phyloP scores from a whole-genome alignment of 345 rosid genomes.

The Dimocarpus longan region DNA sequence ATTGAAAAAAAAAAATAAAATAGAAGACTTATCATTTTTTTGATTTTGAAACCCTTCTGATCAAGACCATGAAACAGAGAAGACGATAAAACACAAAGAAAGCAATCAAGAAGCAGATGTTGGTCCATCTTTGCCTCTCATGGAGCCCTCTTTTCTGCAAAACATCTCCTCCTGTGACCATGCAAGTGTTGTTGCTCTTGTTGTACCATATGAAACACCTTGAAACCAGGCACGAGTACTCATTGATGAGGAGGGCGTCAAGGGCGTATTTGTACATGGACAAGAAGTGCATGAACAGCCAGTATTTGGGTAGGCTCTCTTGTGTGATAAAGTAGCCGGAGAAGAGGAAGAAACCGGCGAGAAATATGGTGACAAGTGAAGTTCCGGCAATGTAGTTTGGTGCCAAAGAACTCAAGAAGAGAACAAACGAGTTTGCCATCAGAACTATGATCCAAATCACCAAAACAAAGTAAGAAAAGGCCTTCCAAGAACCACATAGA shows the following conservation, averaged over 20 bases:
- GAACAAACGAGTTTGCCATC: slow-evolving; percentile 93
- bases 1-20: too few relatives aligned
- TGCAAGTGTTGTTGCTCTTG: slow-evolving; percentile 45
- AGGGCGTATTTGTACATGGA: slow-evolving; percentile 95
- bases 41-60: slow-evolving; percentile 77
- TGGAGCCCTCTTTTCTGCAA: slow-evolving; percentile 66
- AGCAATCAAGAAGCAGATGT: slow-evolving; percentile 70
- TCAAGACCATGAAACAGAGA: slow-evolving; percentile 68
- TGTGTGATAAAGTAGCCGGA: slow-evolving; percentile 89
- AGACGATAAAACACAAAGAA: slow-evolving; percentile 84
- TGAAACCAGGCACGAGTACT: slow-evolving; percentile 72
- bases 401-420: slow-evolving; percentile 83
- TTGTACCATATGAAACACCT: slow-evolving; percentile 72
- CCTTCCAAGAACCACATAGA: slow-evolving; percentile 74
- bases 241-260: slow-evolving; percentile 83
- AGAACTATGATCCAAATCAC: slow-evolving; percentile 75
- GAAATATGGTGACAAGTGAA: slow-evolving; percentile 67
- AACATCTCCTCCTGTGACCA: slow-evolving; percentile 73
- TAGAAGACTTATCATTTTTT: slow-evolving; percentile 40
- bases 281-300: slow-evolving; percentile 92
- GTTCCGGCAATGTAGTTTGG: slow-evolving; percentile 95
- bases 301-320: slow-evolving; percentile 79
- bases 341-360: slow-evolving; percentile 82
- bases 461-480: slow-evolving; percentile 74
- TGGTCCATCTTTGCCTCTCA: slow-evolving; percentile 70